Conservation (phyloP, 768 basidiomycete genomes). For the Leccinum imitatum region DNA sequence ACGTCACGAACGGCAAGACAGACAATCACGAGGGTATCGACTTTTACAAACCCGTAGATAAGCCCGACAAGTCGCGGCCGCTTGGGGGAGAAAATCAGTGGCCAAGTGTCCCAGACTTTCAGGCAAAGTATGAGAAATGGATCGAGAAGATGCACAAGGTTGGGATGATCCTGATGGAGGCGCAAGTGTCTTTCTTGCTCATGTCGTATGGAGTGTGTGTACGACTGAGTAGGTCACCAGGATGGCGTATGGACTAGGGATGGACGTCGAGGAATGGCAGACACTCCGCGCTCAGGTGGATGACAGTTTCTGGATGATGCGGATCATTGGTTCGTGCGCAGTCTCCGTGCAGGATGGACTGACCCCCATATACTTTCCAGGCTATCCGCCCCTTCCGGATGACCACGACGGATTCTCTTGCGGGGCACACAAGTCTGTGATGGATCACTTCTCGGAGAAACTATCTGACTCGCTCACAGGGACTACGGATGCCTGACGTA, state of each 20-base stretch:
- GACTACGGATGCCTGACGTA: constrained; percentile 93
- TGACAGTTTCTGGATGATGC: constrained; percentile 89
- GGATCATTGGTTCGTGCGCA: constrained; percentile 61
- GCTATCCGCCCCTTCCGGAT: constrained; percentile 83
- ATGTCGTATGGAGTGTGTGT: not conserved
- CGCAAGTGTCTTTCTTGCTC: constrained; percentile 45
- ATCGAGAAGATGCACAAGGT: constrained; percentile 82
- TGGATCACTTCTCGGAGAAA: not conserved
- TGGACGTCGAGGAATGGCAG: constrained; percentile 68
- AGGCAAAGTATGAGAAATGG: constrained; percentile 69
- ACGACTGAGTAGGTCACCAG: constrained; percentile 36
- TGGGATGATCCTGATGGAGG: constrained; percentile 83
- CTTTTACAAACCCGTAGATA: constrained; percentile 70
- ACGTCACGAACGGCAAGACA: constrained; percentile 80
- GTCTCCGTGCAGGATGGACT: not conserved
- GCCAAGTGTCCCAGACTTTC: constrained; percentile 62
- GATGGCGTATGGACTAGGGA: constrained; percentile 79
- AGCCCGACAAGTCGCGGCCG: constrained; percentile 66
- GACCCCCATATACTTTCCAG: constrained; percentile 35
- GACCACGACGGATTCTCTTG: constrained; percentile 84
- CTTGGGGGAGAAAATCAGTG: constrained; percentile 89
- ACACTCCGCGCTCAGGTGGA: constrained; percentile 68
- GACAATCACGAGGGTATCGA: constrained; percentile 88
- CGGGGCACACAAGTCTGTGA: constrained; percentile 77
- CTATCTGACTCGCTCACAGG: constrained; percentile 36